Evolutionary conservation across 1,284 basidiomycete genomes (phyloP).

Genomic region (Malassezia slooffiae): DNA sequence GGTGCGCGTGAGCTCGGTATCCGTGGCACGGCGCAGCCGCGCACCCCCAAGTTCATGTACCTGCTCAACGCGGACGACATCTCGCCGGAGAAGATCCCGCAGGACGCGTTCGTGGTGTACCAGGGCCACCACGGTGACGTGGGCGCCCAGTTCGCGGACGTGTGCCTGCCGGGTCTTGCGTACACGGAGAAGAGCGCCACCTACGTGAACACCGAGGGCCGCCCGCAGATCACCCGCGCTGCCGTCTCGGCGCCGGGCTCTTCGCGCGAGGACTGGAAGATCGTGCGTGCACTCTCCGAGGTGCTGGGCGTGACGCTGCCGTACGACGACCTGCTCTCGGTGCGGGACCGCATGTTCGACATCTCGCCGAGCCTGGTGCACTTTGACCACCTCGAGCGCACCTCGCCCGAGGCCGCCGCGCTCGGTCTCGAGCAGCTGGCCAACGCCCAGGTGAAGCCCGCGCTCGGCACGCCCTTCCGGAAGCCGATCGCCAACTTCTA

Average conservation of each 20-base stretch:
- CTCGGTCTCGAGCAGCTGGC: slow-evolving; percentile 31
- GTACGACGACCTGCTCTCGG: slow-evolving; percentile 75
- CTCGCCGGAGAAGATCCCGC: slow-evolving; percentile 77
- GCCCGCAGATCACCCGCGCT: slow-evolving; percentile 77
- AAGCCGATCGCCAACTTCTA: slow-evolving; percentile 89
- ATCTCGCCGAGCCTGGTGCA: slow-evolving; percentile 81
- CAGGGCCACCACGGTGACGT: slow-evolving; percentile 98
- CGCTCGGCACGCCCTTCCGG: slow-evolving; percentile 54
- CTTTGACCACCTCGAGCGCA: slow-evolving; percentile 68
- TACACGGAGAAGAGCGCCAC: slow-evolving; percentile 93
- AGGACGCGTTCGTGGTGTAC: slow-evolving; percentile 93
- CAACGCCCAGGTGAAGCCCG: slow-evolving; percentile 16
- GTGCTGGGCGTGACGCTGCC: slow-evolving; percentile 67
- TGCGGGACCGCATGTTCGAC: slow-evolving; percentile 94
- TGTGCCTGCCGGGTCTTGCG: slow-evolving; percentile 80
- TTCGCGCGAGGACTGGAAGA: slow-evolving; percentile 96
- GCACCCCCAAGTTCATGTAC: slow-evolving; percentile 87
- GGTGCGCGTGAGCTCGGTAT: slow-evolving; percentile 93
- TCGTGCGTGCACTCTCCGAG: slow-evolving; percentile 89
- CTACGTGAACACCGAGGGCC: slow-evolving; percentile 96
- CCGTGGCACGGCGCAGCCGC: slow-evolving; percentile 66
- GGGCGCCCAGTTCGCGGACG: slow-evolving; percentile 90
- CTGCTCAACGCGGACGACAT: slow-evolving; percentile 93
- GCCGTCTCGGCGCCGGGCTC: slow-evolving; percentile 93
- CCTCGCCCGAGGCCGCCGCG: slow-evolving; percentile 52